Evolutionary conservation across 2,329 filamentous ascomycete genomes (phyloP).

Genomic region (Neopestalotiopsis rosae): DNA sequence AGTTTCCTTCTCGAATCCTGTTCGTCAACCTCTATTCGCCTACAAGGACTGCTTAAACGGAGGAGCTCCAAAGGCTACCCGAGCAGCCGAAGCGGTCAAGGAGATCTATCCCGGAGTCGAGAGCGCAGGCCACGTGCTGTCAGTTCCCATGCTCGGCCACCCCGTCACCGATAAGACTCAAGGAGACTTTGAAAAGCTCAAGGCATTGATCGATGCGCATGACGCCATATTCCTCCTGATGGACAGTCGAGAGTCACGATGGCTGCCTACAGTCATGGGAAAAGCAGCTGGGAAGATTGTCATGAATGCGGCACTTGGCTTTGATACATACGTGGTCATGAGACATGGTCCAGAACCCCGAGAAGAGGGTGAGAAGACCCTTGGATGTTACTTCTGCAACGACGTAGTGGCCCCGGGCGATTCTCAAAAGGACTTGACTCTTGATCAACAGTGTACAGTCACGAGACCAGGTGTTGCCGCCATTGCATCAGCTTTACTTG

Average conservation of each 20-base stretch:
- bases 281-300: slow-evolving; percentile 94
- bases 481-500: slow-evolving; percentile 88
- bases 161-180: slow-evolving; percentile 78
- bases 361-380: slow-evolving; percentile 63
- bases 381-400: slow-evolving; percentile 98
- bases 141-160: slow-evolving; percentile 95
- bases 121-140: slow-evolving; percentile 77
- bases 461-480: slow-evolving; percentile 91
- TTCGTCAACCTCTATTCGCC: slow-evolving; percentile 89
- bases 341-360: slow-evolving; percentile 77
- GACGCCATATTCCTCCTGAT: slow-evolving; percentile 96
- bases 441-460: slow-evolving; percentile 98
- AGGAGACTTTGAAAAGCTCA: slow-evolving; percentile 76
- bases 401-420: slow-evolving; percentile 94
- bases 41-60: slow-evolving; percentile 89
- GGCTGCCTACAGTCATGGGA: slow-evolving; percentile 95
- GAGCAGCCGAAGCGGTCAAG: slow-evolving; percentile 79
- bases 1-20: slow-evolving; percentile 96
- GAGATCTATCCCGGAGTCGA: slow-evolving; percentile 93
- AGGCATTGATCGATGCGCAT: slow-evolving; percentile 78
- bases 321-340: slow-evolving; percentile 98
- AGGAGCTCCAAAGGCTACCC: slow-evolving; percentile 80
- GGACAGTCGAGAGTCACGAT: slow-evolving; percentile 93
- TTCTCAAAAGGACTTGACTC: slow-evolving; percentile 92
- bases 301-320: slow-evolving; percentile 94